Evolutionary conservation across 208 protist genomes (phyloP).

Genomic region (Wallacemonas rigidus): DNA sequence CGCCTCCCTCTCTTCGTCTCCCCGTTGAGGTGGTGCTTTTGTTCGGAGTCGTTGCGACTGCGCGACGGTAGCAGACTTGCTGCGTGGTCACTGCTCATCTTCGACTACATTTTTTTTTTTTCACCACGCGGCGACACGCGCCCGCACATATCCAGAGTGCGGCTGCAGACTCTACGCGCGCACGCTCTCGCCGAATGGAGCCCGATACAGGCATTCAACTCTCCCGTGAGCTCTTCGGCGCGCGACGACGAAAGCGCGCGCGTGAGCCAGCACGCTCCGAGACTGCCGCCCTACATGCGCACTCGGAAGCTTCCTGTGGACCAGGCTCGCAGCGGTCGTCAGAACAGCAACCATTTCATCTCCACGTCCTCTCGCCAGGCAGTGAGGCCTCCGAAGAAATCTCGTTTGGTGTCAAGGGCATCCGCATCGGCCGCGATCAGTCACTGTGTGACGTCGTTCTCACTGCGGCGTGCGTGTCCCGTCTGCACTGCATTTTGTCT

Average conservation of each 20-base stretch:
- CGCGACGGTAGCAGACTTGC: no score
- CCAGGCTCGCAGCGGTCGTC: neutral
- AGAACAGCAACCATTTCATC: neutral
- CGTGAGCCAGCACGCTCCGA: neutral
- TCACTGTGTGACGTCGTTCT: slow-evolving; percentile 39
- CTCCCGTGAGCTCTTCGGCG: slow-evolving; percentile 12
- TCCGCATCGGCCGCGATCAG: slow-evolving; percentile 52
- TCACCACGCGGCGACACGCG: neutral
- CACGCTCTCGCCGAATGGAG: neutral
- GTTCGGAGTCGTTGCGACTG: no score
- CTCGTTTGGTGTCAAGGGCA: slow-evolving; percentile 43
- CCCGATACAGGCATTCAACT: slow-evolving; percentile 2
- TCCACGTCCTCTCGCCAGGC: slow-evolving; percentile 8
- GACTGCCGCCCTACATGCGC: neutral
- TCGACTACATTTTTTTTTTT: slow-evolving; percentile 20
- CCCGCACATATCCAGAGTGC: no score
- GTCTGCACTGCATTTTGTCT: slow-evolving; percentile 57
- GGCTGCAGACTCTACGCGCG: neutral
- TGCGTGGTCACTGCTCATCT: no score
- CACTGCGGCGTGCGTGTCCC: slow-evolving; percentile 30
- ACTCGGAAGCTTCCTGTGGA: neutral
- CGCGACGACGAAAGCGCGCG: slow-evolving; percentile 1
- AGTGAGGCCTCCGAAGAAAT: neutral
- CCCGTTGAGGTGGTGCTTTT: no score
- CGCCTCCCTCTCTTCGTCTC: no score